These are phyloP conservation scores for Sindora glabra DNA, from an alignment of 306 rosid species.

Conservation along the genomic window DNA sequence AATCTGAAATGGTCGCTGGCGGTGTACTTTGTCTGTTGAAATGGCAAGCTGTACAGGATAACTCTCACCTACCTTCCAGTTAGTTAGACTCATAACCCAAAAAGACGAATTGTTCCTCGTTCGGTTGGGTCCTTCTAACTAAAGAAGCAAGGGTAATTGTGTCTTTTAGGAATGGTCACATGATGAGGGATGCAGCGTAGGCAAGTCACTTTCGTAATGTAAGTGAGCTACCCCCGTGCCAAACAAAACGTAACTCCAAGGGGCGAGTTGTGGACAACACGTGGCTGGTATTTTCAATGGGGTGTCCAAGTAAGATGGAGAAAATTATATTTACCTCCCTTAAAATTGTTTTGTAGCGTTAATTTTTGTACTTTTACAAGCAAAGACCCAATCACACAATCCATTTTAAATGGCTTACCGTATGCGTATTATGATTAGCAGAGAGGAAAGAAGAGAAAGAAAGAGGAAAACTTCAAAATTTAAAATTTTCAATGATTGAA, in stretches of 20 bases:
- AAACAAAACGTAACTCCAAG: constrained; percentile 7
- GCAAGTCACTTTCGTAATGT: constrained; percentile 16
- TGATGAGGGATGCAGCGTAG: neutral
- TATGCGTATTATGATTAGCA: too few relatives aligned
- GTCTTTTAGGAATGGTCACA: constrained; percentile 15
- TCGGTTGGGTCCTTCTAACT: neutral
- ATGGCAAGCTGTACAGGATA: constrained; percentile 40
- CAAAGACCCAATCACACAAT: too few relatives aligned
- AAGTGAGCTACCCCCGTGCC: constrained; percentile 17
- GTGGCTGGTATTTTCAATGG: too few relatives aligned
- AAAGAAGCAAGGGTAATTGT: neutral
- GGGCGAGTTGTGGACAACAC: constrained; percentile 18
- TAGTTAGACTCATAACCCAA: constrained; percentile 19
- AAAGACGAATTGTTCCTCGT: constrained; percentile 26
- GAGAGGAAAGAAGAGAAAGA: too few relatives aligned
- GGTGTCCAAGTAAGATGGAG: too few relatives aligned
- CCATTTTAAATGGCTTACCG: too few relatives aligned
- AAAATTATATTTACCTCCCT: too few relatives aligned
- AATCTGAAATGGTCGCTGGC: constrained; percentile 16
- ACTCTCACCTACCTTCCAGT: constrained; percentile 43
- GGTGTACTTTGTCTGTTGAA: constrained; percentile 31
- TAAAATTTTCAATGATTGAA: too few relatives aligned
- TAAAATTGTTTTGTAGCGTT: too few relatives aligned
- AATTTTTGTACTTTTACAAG: too few relatives aligned
- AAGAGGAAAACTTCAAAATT: too few relatives aligned